Conservation (phyloP, 2,329 filamentous ascomycete genomes). For the Clathrospora elynae region DNA sequence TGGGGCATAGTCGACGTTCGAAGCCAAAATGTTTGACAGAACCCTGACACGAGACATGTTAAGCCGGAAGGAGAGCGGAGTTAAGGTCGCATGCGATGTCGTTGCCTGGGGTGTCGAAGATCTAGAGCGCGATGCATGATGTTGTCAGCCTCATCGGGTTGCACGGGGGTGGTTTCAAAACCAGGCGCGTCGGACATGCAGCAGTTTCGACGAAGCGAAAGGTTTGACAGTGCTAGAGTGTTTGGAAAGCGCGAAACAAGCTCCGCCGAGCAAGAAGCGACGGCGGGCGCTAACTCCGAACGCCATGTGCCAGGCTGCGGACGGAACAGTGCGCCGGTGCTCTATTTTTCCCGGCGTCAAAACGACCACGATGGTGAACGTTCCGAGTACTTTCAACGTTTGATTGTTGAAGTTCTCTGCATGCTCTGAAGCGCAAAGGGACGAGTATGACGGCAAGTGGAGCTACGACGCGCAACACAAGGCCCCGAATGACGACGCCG, state of each 20-base stretch:
- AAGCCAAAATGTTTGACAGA: conserved; percentile 47
- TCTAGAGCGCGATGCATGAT: conserved; percentile 39
- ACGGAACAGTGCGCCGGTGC: conserved; percentile 37
- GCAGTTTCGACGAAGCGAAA: conserved; percentile 44
- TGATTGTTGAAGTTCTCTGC: not conserved
- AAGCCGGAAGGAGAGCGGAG: conserved; percentile 42
- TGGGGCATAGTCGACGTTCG: conserved; percentile 36
- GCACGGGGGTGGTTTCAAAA: conserved; percentile 49
- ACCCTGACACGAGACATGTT: conserved; percentile 46
- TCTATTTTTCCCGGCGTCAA: conserved; percentile 8
- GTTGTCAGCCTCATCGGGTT: conserved; percentile 32
- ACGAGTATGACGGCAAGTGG: conserved; percentile 2
- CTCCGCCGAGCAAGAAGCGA: conserved; percentile 36
- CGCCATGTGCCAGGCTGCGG: conserved; percentile 34
- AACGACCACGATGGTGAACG: conserved; percentile 2
- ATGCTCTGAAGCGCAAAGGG: not conserved
- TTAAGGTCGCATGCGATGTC: conserved; percentile 35
- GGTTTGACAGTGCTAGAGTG: conserved; percentile 48
- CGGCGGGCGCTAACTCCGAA: conserved; percentile 46
- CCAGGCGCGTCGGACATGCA: conserved; percentile 45
- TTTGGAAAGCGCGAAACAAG: conserved; percentile 47
- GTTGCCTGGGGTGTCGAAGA: conserved; percentile 28
- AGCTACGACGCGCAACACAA: conserved; percentile 28
- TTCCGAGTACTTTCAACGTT: not conserved
- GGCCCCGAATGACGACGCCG: conserved; percentile 30